A percentile compares a stretch with the other conserved stretches of the same genome.
Conservation (phyloP, 2,329 filamentous ascomycete genomes). For the Nemania sp. region DNA sequence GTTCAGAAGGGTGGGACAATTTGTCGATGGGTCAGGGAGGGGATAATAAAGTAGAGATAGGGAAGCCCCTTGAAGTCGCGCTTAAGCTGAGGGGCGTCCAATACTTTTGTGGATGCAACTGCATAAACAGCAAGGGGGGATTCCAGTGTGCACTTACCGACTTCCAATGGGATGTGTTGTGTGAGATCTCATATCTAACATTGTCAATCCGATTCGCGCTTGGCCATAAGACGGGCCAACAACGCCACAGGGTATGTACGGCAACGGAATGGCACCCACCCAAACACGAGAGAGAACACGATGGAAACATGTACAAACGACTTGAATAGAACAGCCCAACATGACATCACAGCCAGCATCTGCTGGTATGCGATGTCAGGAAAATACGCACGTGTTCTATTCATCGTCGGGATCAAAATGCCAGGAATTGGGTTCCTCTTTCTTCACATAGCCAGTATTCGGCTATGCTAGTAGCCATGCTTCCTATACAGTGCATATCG, state of each 20-base stretch:
- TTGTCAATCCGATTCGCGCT: conserved; percentile 33
- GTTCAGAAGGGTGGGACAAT: conserved; percentile 34
- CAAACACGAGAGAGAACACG: conserved; percentile 27
- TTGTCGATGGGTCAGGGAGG: conserved; percentile 31
- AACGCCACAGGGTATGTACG: conserved; percentile 31
- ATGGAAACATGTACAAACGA: conserved; percentile 33
- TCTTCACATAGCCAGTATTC: neutral
- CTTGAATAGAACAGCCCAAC: neutral
- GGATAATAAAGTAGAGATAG: conserved; percentile 37
- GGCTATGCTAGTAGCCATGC: neutral
- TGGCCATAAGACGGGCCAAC: conserved; percentile 26
- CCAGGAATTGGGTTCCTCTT: neutral
- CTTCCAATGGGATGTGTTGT: conserved; percentile 30
- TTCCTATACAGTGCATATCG: neutral
- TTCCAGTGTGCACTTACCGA: conserved; percentile 28
- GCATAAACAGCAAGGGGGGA: conserved; percentile 41
- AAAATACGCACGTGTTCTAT: neutral
- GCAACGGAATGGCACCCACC: conserved; percentile 36
- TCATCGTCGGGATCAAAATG: neutral
- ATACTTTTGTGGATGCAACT: conserved; percentile 37
- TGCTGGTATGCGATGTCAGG: conserved; percentile 2
- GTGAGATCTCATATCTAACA: conserved; percentile 35
- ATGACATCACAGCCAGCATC: conserved; percentile 23
- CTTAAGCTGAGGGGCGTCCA: conserved; percentile 30
- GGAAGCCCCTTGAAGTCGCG: conserved; percentile 31